Evolutionary conservation across 2,329 filamentous ascomycete species (phyloP).

Genomic region (Fusarium albidum): DNA sequence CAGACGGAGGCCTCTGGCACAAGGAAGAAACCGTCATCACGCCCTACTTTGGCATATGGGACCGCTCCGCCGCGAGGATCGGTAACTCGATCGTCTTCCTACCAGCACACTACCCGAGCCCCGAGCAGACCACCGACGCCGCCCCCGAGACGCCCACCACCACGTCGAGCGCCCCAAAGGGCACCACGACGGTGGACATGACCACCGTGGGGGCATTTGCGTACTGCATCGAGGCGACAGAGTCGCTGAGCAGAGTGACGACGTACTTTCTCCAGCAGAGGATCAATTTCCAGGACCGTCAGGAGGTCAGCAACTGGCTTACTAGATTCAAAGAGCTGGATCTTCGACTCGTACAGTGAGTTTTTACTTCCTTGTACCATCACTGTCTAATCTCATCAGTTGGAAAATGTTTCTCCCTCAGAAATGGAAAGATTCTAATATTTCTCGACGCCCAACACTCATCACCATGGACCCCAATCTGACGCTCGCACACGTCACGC

Average conservation of each 20-base stretch:
- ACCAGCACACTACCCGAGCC: conserved; percentile 43
- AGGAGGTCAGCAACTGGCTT: conserved; percentile 53
- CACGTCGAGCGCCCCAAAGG: not conserved
- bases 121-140: conserved; percentile 23
- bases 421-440: conserved; percentile 51
- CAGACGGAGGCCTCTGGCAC: conserved; percentile 53
- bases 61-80: conserved; percentile 49
- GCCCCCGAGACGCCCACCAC: conserved; percentile 19
- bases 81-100: conserved; percentile 51
- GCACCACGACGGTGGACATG: conserved; percentile 34
- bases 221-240: conserved; percentile 56
- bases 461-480: conserved; percentile 57
- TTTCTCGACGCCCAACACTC: conserved; percentile 35
- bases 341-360: conserved; percentile 52
- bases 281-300: conserved; percentile 49
- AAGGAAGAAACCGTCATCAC: conserved; percentile 48
- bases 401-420: conserved; percentile 55
- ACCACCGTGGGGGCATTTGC: conserved; percentile 55
- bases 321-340: conserved; percentile 58
- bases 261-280: conserved; percentile 55
- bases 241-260: conserved; percentile 54
- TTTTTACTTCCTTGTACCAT: rapidly evolving
- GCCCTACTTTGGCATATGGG: conserved; percentile 56
- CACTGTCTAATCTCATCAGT: conserved; percentile 7
- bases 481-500: conserved; percentile 57